Percentiles rank a stretch among this genome's conserved stretches.
Conservation (phyloP, 805 yeast genomes). For the Yarrowia porcina region DNA sequence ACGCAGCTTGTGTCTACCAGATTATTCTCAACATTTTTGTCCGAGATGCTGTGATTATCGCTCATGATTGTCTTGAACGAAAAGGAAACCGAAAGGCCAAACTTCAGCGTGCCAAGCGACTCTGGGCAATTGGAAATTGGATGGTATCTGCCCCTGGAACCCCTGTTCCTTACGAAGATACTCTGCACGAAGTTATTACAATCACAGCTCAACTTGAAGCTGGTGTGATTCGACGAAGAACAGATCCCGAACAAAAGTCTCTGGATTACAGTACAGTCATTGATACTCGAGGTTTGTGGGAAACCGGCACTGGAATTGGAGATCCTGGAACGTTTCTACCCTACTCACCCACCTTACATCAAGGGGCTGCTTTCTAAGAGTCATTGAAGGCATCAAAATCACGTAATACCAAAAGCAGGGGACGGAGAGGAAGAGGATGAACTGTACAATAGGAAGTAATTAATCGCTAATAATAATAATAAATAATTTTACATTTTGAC, state of each 20-base stretch:
- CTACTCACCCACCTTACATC: slow-evolving; percentile 5
- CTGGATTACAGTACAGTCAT: slow-evolving; percentile 12
- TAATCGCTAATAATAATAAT: not conserved
- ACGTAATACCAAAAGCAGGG: not conserved
- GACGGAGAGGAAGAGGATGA: not conserved
- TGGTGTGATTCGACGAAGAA: not conserved
- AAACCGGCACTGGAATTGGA: slow-evolving; percentile 6
- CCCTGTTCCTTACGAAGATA: slow-evolving; percentile 17
- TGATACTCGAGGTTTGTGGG: slow-evolving; percentile 18
- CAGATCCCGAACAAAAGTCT: slow-evolving; percentile 9
- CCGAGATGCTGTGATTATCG: not conserved
- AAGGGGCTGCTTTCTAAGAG: slow-evolving; percentile 3
- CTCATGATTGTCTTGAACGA: not conserved
- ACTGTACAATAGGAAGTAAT: slow-evolving; percentile 6
- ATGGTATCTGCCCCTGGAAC: slow-evolving; percentile 19
- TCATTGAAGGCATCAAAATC: not conserved
- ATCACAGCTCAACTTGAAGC: slow-evolving; percentile 19
- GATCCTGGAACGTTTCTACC: slow-evolving; percentile 5
- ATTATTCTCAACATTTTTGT: slow-evolving; percentile 9
- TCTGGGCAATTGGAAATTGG: slow-evolving; percentile 24
- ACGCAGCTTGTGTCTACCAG: slow-evolving; percentile 18
- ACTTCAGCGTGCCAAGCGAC: slow-evolving; percentile 1
- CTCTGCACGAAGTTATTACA: slow-evolving; percentile 11
- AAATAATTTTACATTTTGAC: not conserved
- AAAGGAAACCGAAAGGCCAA: not conserved